Percentiles rank a stretch among this genome's conserved stretches.
phyloP scores from a whole-genome alignment of 2,329 filamentous ascomycete genomes.

The Pestalotiopsis sp. region DNA sequence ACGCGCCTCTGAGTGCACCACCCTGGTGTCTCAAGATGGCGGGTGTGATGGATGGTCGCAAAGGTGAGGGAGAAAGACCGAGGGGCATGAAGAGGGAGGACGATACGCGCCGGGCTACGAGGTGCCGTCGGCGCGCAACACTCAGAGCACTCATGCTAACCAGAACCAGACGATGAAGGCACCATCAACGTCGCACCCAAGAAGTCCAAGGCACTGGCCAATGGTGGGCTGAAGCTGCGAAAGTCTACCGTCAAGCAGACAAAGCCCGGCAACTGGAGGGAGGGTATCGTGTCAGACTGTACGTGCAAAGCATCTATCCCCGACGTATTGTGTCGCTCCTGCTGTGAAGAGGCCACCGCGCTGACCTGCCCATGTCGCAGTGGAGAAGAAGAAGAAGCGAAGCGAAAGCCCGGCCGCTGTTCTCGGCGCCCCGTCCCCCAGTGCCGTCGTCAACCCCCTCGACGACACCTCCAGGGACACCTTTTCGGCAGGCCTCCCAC shows the following conservation, averaged over 20 bases:
- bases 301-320: constrained; percentile 23
- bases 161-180: constrained; percentile 53
- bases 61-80: constrained; percentile 12
- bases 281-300: constrained; percentile 68
- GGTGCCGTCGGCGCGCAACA: background rate
- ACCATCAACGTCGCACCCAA: constrained; percentile 67
- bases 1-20: constrained; percentile 5
- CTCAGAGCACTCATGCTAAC: background rate
- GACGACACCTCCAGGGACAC: constrained; percentile 77
- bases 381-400: constrained; percentile 52
- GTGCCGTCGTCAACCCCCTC: constrained; percentile 66
- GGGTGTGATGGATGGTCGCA: constrained; percentile 17
- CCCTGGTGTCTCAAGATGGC: constrained; percentile 11
- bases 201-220: constrained; percentile 49
- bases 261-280: constrained; percentile 73
- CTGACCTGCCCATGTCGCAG: constrained; percentile 7
- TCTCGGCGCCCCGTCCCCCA: constrained; percentile 48
- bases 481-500: constrained; percentile 79
- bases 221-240: constrained; percentile 63
- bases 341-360: background rate
- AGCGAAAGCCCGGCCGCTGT: constrained; percentile 42
- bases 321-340: background rate
- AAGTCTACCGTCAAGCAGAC: constrained; percentile 63
- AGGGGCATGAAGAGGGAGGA: no score
- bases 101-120: no score